Percentiles rank a stretch among this genome's conserved stretches.
Evolutionary conservation across 1,139 yeast genomes (phyloP).

Genomic region (Diutina sp.): DNA sequence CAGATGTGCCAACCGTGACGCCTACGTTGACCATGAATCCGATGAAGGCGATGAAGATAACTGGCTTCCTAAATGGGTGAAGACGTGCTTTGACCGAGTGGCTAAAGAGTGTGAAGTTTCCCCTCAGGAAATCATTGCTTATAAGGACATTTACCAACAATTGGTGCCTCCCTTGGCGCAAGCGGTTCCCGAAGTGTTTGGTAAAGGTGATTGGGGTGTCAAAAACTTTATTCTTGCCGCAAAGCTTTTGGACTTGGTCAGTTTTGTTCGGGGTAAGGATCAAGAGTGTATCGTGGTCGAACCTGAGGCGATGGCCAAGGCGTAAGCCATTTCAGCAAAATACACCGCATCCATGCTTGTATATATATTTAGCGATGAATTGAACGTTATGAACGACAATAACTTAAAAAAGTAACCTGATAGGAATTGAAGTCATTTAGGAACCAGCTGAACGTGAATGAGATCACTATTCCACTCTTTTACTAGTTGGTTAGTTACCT

Average conservation of each 20-base stretch:
- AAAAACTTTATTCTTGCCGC: slow-evolving; percentile 48
- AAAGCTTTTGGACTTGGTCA: slow-evolving; percentile 41
- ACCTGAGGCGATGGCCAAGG: neutral
- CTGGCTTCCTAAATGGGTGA: slow-evolving; percentile 42
- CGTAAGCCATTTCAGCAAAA: too few species aligned
- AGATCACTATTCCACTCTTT: too few species aligned
- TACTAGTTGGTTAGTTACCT: too few species aligned
- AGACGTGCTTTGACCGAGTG: slow-evolving; percentile 27
- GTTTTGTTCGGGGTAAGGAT: slow-evolving; percentile 46
- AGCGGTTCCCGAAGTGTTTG: slow-evolving; percentile 50
- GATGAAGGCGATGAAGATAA: slow-evolving; percentile 14
- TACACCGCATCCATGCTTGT: too few species aligned
- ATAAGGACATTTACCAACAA: slow-evolving; percentile 38
- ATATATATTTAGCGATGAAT: too few species aligned
- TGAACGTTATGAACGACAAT: too few species aligned
- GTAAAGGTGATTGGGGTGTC: slow-evolving; percentile 51
- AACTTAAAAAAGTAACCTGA: too few species aligned
- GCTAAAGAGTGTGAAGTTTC: slow-evolving; percentile 23
- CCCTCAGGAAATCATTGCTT: slow-evolving; percentile 41
- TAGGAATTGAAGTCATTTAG: too few species aligned
- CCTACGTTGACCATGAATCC: slow-evolving; percentile 11
- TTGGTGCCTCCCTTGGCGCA: slow-evolving; percentile 39
- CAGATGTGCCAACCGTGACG: slow-evolving; percentile 37
- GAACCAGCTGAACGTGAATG: too few species aligned
- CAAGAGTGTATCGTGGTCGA: slow-evolving; percentile 48